Evolutionary conservation across 805 yeast genomes (phyloP), one percentile per base, ranked within the genome.

Genomic region (Nakazawaea pomicola): DNA sequence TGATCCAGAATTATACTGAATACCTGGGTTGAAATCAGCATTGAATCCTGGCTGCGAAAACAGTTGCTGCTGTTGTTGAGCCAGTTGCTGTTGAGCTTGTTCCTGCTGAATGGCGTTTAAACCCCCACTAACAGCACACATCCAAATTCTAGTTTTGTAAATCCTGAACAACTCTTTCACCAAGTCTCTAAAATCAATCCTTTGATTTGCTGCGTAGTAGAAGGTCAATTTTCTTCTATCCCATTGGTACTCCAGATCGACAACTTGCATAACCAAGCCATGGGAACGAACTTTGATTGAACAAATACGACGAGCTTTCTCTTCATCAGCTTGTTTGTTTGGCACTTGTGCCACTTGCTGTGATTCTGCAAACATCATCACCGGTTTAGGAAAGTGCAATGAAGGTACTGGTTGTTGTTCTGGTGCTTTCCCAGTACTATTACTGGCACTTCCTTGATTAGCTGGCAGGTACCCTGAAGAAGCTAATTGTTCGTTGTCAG

Each of bases 191-290:
- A 83, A 83, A 58, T 85, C 95, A 42, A 85, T 81, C 48, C 95
- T 67, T 48, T 76, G 74, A 38, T 67, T 66, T 40, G 81, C 76
- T 23, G 55, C 63, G 58, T 82, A 82, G 62, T 83, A 85, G 56
- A 85, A 83, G 11, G 88, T 85, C 54, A 85, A 73, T 62, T 85
- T 85, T 44, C 86, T 72, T 41, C 90, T 71, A 57, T 85, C 95
- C 80, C 86, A 85, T 61, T 85, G 95, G 61, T 83, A 85, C 61
- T 85, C 95, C 2, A 89, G 84, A 53, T 84, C 93, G 30, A 80
- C 70, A 39, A 85, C 72, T 42, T 61, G 66, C 90, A 85, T 76
- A 24, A 51, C 51, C 38, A 76, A 61, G 8, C 65, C 63, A 46
- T 66, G 68, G 20, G 74, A 74, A 45, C 73, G 68, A 29, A 79